Percentiles rank a stretch among this genome's conserved stretches.
Conservation (phyloP, 371 early-diverging fungal genomes). For the Funneliformis caledonium region DNA sequence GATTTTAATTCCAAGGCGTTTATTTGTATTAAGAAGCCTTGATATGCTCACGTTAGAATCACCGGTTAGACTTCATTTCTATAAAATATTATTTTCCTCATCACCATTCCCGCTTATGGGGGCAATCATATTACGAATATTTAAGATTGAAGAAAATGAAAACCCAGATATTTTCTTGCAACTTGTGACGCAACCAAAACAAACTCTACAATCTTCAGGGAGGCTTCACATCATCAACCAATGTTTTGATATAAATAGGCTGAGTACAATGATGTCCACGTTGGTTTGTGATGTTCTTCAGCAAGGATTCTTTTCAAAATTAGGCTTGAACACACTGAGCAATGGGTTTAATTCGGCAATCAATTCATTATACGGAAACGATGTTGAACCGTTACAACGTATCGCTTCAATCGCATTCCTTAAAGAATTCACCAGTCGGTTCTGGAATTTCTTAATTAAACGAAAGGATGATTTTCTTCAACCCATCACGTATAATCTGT, state of each 20-base stretch:
- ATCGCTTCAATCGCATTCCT: constrained; percentile 36
- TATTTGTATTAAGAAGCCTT: constrained; percentile 18
- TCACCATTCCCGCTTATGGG: constrained; percentile 26
- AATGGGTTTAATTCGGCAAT: constrained; percentile 1
- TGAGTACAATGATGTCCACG: constrained; percentile 10
- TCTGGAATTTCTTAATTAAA: background rate
- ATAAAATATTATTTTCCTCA: constrained; percentile 5
- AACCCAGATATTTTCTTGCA: background rate
- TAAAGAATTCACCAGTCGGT: constrained; percentile 28
- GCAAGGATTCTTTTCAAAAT: constrained; percentile 19
- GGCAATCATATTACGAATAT: constrained; percentile 26
- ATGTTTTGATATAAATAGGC: background rate
- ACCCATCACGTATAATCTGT: background rate
- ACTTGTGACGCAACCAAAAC: background rate
- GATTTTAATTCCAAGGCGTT: constrained; percentile 1
- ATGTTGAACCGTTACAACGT: constrained; percentile 17
- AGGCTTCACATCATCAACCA: constrained; percentile 23
- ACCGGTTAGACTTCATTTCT: background rate
- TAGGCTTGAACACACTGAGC: background rate
- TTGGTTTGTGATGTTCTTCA: constrained; percentile 40
- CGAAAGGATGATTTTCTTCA: background rate
- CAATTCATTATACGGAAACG: background rate
- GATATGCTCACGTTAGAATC: constrained; percentile 20
- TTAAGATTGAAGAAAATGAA: constrained; percentile 20
- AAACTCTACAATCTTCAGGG: constrained; percentile 2